A percentile compares a stretch with the other conserved stretches of the same genome.
Conservation (phyloP, 768 basidiomycete genomes). For the Leccinellum rugosiceps region DNA sequence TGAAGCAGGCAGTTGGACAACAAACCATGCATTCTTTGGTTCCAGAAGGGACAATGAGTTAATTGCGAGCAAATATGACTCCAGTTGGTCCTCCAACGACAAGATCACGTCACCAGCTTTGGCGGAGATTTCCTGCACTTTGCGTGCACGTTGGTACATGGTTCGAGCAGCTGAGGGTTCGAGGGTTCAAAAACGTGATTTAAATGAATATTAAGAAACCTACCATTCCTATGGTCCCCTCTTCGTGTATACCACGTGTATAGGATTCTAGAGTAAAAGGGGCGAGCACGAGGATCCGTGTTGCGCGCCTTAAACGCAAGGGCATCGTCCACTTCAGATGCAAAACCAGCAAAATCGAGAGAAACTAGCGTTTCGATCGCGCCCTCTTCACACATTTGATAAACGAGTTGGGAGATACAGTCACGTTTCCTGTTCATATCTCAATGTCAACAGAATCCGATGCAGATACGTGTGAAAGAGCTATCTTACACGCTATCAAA, state of each 20-base stretch:
- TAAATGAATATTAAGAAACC: constrained; percentile 28
- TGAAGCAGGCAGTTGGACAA: constrained; percentile 55
- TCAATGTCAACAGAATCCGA: constrained; percentile 5
- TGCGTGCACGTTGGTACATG: constrained; percentile 90
- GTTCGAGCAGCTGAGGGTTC: constrained; percentile 67
- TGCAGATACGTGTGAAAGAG: constrained; percentile 4
- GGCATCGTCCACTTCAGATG: constrained; percentile 83
- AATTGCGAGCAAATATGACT: constrained; percentile 83
- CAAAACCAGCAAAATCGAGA: constrained; percentile 81
- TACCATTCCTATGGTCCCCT: constrained; percentile 91
- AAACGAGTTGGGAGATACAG: constrained; percentile 76
- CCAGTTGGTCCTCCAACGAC: constrained; percentile 64
- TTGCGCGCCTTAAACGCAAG: constrained; percentile 93
- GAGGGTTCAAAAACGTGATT: constrained; percentile 25
- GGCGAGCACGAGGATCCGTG: constrained; percentile 80
- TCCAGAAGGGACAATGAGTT: constrained; percentile 86
- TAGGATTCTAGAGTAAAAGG: constrained; percentile 87
- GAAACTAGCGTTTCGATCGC: constrained; percentile 74
- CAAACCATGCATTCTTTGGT: constrained; percentile 78
- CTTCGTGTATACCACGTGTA: constrained; percentile 89
- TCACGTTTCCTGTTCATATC: constrained; percentile 65
- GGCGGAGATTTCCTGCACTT: constrained; percentile 51
- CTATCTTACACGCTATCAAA: constrained; percentile 73
- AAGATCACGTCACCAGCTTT: constrained; percentile 37
- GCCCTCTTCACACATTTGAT: constrained; percentile 90